Evolutionary conservation across 306 rosid species (phyloP).

Genomic region (Vigna reflexopilosa): DNA sequence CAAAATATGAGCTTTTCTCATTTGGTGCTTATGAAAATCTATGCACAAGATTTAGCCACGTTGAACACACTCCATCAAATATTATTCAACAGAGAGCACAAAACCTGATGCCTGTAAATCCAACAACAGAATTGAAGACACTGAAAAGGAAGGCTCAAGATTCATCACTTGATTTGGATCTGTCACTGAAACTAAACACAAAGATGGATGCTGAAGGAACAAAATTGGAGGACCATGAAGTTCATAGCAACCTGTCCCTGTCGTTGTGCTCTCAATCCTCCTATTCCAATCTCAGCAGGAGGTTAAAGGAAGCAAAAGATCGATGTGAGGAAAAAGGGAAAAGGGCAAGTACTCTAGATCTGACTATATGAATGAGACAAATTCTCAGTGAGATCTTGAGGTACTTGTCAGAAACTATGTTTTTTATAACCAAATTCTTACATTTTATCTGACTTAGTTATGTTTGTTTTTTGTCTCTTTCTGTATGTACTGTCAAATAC

Average conservation of each 20-base stretch:
- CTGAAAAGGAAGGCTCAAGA: conserved; percentile 29
- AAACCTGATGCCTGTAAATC: conserved; percentile 23
- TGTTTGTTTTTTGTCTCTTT: conserved; percentile 7
- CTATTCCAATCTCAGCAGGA: conserved; percentile 41
- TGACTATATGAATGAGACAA: conserved; percentile 74
- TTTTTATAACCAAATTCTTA: conserved; percentile 33
- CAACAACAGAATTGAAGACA: neutral
- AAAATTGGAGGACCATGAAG: conserved; percentile 44
- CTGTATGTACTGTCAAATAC: conserved; percentile 29
- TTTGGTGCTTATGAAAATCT: conserved; percentile 42
- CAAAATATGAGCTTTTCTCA: conserved; percentile 48
- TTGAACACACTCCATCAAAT: conserved; percentile 21
- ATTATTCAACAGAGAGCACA: conserved; percentile 34
- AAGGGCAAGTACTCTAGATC: conserved; percentile 70
- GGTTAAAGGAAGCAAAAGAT: conserved; percentile 46
- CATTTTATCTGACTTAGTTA: conserved; percentile 14
- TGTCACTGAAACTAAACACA: conserved; percentile 49
- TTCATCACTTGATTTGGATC: conserved; percentile 37
- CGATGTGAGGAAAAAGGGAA: conserved; percentile 26
- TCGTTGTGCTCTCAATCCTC: conserved; percentile 57
- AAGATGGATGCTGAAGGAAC: conserved; percentile 30
- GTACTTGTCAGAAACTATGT: conserved; percentile 59
- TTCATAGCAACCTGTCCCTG: conserved; percentile 58
- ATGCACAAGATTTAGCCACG: conserved; percentile 29
- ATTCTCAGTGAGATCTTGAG: conserved; percentile 86